A percentile compares a stretch with the other conserved stretches of the same genome.
These are phyloP conservation scores for Ceratocystis ficicola DNA, from an alignment of 2,329 filamentous ascomycete genomes.

Conservation along the genomic window DNA sequence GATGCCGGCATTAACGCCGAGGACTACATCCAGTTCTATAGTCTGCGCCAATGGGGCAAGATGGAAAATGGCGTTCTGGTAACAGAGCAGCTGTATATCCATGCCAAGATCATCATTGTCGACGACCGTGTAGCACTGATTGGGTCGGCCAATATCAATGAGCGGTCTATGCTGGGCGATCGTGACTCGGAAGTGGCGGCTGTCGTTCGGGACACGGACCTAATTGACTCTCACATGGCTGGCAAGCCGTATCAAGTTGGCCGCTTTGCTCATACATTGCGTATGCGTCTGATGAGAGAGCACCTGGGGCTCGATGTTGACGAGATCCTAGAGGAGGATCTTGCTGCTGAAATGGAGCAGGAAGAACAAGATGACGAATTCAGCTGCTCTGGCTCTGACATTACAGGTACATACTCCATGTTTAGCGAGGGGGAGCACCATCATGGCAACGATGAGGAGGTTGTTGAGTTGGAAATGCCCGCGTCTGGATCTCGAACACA, in stretches of 20 bases:
- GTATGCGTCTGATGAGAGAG: constrained; percentile 89
- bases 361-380: constrained; percentile 33
- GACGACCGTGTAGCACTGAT: constrained; percentile 90
- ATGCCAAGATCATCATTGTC: constrained; percentile 92
- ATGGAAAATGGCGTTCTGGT: constrained; percentile 76
- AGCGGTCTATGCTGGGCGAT: constrained; percentile 84
- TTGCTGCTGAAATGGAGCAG: constrained; percentile 52
- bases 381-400: not conserved
- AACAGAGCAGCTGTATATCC: constrained; percentile 95
- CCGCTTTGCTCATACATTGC: constrained; percentile 82
- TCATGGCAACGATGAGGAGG: too few species aligned
- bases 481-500: constrained; percentile 46
- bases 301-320: constrained; percentile 94
- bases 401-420: constrained; percentile 32
- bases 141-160: constrained; percentile 96
- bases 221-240: constrained; percentile 84
- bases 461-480: not conserved
- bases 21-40: constrained; percentile 92
- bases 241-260: constrained; percentile 81
- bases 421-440: not conserved
- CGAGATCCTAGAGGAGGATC: constrained; percentile 69
- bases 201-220: constrained; percentile 82
- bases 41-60: constrained; percentile 80
- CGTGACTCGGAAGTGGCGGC: constrained; percentile 88
- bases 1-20: constrained; percentile 77